Evolutionary conservation across 495 filamentous ascomycete species (phyloP), one percentile per base, ranked within the genome.

Genomic region (Podospora comata): DNA sequence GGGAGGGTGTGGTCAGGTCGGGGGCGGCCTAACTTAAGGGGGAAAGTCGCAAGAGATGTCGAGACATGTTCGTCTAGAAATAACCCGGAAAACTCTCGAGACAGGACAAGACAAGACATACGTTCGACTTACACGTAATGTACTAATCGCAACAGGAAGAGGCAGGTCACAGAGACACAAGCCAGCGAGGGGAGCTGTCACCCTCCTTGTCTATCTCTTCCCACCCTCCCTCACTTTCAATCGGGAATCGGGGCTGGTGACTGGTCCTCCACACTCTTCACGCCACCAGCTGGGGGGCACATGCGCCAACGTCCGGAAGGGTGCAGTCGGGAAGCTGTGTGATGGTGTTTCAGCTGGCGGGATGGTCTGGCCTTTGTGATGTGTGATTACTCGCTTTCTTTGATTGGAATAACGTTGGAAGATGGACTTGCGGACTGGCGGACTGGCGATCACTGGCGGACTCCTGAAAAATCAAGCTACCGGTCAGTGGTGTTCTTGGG

Each of bases 101-200:
- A 20, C 18, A 9, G 56, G 65, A 67, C 56, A 67, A 60, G 56
- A 32, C 30, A 32, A 32, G 30, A 32, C 30, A 32, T 32, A 32
- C 3, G 7, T 4, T 32, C 30, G 7, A 67, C 65, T 67, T 67
- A 67, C 65, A 67, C 16, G 65, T 57, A 67, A 60, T 44, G 27
- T 63, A 32, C 54, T 19, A 34, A 15, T 27, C 27, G n/a, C 56
- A 61, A 48, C 20, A 67, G 32, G 55, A 48, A 59, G 28, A 11
- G 65, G 56, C 60, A 62, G 60, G 60, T 62, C 60, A 62, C 60
- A 34, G 18, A 57, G 54, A 39, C 34, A 39, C 34, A 39, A 23
- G 34, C 34, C 34, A 39, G 34, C 11, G 3, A 39, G 34, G 34
- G 34, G 34, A 48, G 39, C 39, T 18, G 56, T 59, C n/a, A 19